Evolutionary conservation across 164 flowering plant genomes (phyloP).

Genomic region (Euptelea pleiosperma): DNA sequence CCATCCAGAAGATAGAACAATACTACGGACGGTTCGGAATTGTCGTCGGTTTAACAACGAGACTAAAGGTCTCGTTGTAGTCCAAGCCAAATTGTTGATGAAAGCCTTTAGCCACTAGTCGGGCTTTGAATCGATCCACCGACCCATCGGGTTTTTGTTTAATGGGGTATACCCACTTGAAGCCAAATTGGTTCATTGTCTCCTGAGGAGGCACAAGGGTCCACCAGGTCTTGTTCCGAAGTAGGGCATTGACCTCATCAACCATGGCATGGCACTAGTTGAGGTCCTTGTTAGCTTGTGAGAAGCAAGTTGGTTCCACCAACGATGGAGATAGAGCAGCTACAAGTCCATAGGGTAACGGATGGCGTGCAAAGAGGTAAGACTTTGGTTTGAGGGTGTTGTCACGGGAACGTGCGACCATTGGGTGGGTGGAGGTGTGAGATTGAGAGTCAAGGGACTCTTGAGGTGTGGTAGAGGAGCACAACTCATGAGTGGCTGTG

Average conservation of each 20-base stretch:
- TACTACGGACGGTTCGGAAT: too few species aligned
- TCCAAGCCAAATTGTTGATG: not conserved
- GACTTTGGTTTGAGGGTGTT: too few species aligned
- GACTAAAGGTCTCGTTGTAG: not conserved
- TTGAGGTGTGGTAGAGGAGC: too few species aligned
- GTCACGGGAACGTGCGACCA: too few species aligned
- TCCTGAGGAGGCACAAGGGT: not conserved
- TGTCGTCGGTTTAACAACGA: not conserved
- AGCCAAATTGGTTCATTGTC: not conserved
- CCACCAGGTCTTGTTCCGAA: not conserved
- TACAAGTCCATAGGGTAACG: too few species aligned
- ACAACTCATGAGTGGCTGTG: too few species aligned
- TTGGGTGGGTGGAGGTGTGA: too few species aligned
- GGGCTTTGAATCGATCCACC: not conserved
- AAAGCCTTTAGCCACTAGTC: not conserved
- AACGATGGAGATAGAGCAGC: too few species aligned
- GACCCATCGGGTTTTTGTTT: not conserved
- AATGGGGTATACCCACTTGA: not conserved
- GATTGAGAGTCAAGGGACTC: too few species aligned
- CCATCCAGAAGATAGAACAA: not conserved
- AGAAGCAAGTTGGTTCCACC: not conserved
- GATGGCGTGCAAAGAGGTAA: too few species aligned
- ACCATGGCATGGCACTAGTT: not conserved
- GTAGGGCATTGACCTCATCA: not conserved
- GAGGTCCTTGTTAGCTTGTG: not conserved